Percentiles rank a stretch among this genome's conserved stretches.
Conservation (phyloP, 345 rosid genomes). For the Gossypium rotundifolium region DNA sequence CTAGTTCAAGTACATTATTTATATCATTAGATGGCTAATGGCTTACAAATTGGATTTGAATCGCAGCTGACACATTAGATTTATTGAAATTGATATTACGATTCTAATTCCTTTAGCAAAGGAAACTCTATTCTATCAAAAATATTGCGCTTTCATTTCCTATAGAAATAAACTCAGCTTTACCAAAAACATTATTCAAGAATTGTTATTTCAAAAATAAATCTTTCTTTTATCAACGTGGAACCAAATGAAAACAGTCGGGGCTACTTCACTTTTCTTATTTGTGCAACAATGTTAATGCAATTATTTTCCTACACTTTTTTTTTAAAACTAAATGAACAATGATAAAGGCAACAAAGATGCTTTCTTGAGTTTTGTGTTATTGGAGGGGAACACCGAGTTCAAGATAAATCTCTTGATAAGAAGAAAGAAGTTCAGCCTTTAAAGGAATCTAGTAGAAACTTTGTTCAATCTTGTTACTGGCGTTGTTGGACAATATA, state of each 20-base stretch:
- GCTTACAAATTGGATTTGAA: no score
- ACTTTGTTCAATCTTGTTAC: neutral
- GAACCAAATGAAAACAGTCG: neutral
- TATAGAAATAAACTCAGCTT: neutral
- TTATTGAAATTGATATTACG: no score
- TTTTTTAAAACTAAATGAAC: neutral
- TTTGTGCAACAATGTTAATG: neutral
- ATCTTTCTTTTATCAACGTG: neutral
- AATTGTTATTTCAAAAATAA: neutral
- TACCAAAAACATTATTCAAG: neutral
- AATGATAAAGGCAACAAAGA: neutral
- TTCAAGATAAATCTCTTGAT: neutral
- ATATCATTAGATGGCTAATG: no score
- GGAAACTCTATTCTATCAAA: no score
- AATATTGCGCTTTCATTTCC: no score
- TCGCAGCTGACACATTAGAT: no score
- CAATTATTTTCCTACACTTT: neutral
- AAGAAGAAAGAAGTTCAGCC: neutral
- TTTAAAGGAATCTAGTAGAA: neutral
- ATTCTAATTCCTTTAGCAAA: no score
- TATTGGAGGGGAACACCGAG: neutral
- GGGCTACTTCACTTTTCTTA: neutral
- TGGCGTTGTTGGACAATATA: neutral
- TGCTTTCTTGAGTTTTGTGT: neutral
- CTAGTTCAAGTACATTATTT: no score